These are phyloP conservation scores for Colletotrichum sp. DNA, from an alignment of 2,329 filamentous ascomycete genomes.

Conservation along the genomic window DNA sequence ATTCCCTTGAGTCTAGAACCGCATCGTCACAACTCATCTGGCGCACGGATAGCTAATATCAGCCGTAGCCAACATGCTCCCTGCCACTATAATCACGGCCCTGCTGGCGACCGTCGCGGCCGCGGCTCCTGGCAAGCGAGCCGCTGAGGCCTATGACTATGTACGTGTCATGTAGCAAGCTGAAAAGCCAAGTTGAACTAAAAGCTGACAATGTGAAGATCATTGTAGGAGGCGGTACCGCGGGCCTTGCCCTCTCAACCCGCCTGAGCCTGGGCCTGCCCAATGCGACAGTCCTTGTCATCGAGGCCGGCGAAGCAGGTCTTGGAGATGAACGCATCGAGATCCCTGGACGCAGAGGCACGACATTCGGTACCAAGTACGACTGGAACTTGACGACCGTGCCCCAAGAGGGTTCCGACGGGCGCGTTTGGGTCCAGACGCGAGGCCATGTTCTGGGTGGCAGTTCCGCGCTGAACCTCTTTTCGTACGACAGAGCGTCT, in stretches of 20 bases:
- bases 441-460: conserved; percentile 52
- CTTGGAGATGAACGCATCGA: conserved; percentile 27
- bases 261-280: conserved; percentile 24
- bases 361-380: conserved; percentile 23
- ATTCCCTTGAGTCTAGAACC: background rate
- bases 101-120: background rate
- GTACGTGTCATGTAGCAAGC: background rate
- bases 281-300: conserved; percentile 27
- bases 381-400: conserved; percentile 45
- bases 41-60: background rate
- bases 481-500: conserved; percentile 35
- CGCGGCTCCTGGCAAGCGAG: background rate
- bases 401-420: conserved; percentile 40
- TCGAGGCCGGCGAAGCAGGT: conserved; percentile 31
- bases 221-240: conserved; percentile 20
- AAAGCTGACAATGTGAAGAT: background rate
- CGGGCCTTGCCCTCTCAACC: conserved; percentile 11
- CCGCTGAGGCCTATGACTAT: background rate
- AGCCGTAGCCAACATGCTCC: background rate
- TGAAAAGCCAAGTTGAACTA: background rate
- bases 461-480: conserved; percentile 47
- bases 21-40: background rate
- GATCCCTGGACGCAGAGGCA: conserved; percentile 28
- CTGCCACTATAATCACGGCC: background rate
- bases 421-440: conserved; percentile 39